Percentiles rank a stretch among this genome's conserved stretches.
Conservation (phyloP, 345 rosid species). For the Excoecaria cochinchinensis region DNA sequence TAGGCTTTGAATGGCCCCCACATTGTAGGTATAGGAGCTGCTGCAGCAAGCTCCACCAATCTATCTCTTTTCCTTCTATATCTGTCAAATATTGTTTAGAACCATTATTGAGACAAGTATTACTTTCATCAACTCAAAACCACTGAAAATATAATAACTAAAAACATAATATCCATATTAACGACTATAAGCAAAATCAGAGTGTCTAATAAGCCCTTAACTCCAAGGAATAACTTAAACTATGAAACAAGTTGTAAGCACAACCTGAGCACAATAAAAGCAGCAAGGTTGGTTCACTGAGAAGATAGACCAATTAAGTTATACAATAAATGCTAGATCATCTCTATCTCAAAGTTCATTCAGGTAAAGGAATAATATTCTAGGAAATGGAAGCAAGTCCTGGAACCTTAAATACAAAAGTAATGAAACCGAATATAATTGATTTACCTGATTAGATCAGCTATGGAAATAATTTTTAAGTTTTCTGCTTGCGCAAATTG, state of each 20-base stretch:
- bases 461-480: slow-evolving; percentile 29
- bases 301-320: slow-evolving; percentile 3
- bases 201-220: too few species aligned
- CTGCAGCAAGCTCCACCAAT: slow-evolving; percentile 30
- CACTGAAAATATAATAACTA: neutral
- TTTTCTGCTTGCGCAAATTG: slow-evolving; percentile 29
- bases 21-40: slow-evolving; percentile 34
- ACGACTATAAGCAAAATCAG: too few species aligned
- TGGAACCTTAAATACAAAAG: neutral
- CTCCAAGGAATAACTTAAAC: neutral
- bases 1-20: slow-evolving; percentile 37
- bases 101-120: neutral
- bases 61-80: slow-evolving; percentile 33
- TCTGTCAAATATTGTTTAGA: slow-evolving; percentile 6
- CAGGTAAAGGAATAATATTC: neutral
- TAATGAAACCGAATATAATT: neutral
- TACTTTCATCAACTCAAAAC: slow-evolving; percentile 3
- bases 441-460: slow-evolving; percentile 32
- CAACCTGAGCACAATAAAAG: neutral
- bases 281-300: neutral
- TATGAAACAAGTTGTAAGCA: neutral
- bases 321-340: neutral
- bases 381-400: neutral
- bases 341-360: neutral
- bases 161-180: neutral